Percentiles rank a stretch among this genome's conserved stretches.
Evolutionary conservation across 169 alveolate species (phyloP).

Genomic region (Babesia ovata): DNA sequence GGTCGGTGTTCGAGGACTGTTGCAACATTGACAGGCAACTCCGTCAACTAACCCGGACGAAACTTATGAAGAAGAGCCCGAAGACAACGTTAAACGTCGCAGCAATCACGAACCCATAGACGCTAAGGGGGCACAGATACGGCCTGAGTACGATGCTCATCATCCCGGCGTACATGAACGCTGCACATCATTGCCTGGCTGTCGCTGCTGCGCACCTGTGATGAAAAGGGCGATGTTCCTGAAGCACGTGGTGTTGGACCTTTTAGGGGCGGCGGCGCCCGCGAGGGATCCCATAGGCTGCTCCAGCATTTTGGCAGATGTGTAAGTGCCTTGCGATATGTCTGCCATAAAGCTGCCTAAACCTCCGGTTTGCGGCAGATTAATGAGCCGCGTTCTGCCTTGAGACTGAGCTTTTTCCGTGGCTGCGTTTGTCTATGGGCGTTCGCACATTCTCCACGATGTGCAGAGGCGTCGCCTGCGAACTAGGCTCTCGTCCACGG

Average conservation of each 20-base stretch:
- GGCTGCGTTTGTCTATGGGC: background rate
- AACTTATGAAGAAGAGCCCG: slow-evolving; percentile 61
- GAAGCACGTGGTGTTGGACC: slow-evolving; percentile 53
- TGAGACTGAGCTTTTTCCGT: background rate
- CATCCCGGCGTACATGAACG: slow-evolving; percentile 63
- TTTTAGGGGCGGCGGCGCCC: slow-evolving; percentile 16
- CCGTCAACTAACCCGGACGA: slow-evolving; percentile 44
- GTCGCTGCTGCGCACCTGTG: slow-evolving; percentile 23
- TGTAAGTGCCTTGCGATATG: slow-evolving; percentile 42
- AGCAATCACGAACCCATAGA: slow-evolving; percentile 29
- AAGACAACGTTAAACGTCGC: slow-evolving; percentile 47
- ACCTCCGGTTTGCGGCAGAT: too few relatives aligned
- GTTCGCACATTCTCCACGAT: slow-evolving; percentile 1
- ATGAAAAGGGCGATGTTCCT: slow-evolving; percentile 62
- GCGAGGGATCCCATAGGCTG: slow-evolving; percentile 17
- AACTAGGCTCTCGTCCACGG: background rate
- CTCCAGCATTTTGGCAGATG: slow-evolving; percentile 20
- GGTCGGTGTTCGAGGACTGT: slow-evolving; percentile 90
- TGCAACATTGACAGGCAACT: slow-evolving; percentile 1
- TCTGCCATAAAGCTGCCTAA: background rate
- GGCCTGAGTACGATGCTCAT: slow-evolving; percentile 64
- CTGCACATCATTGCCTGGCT: slow-evolving; percentile 15
- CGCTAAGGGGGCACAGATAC: slow-evolving; percentile 36
- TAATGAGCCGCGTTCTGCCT: background rate
- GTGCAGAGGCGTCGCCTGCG: background rate